These are phyloP conservation scores for Phascolomyces articulosus DNA, from an alignment of 371 early-diverging fungal genomes.

Conservation along the genomic window DNA sequence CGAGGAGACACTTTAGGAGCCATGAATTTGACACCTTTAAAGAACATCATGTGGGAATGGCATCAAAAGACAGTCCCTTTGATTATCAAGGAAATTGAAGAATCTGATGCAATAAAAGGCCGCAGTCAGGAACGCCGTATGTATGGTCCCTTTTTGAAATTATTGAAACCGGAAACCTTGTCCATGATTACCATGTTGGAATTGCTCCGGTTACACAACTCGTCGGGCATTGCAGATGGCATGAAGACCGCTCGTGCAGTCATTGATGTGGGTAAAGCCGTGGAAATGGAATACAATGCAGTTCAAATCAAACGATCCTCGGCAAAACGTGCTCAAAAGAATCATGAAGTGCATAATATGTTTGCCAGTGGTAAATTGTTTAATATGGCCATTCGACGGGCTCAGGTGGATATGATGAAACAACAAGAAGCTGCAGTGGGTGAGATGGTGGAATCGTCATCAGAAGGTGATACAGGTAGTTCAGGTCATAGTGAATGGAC, in stretches of 20 bases:
- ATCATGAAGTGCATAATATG: constrained; percentile 59
- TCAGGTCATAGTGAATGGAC: constrained; percentile 54
- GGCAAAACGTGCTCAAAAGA: constrained; percentile 25
- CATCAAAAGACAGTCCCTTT: constrained; percentile 68
- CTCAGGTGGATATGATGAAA: constrained; percentile 60
- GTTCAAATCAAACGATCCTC: constrained; percentile 65
- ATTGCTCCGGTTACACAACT: constrained; percentile 68
- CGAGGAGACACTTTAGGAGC: constrained; percentile 62
- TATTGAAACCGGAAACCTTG: constrained; percentile 77
- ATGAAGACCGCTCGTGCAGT: constrained; percentile 69
- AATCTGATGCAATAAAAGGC: constrained; percentile 37
- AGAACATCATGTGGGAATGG: constrained; percentile 76
- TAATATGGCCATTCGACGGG: constrained; percentile 77
- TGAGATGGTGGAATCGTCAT: constrained; percentile 14
- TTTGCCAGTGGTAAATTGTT: constrained; percentile 77
- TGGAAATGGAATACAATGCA: constrained; percentile 87
- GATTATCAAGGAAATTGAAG: constrained; percentile 67
- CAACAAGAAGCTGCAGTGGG: constrained; percentile 34
- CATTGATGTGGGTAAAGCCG: constrained; percentile 72
- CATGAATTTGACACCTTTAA: constrained; percentile 56
- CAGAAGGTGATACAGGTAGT: constrained; percentile 35
- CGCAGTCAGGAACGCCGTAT: constrained; percentile 41
- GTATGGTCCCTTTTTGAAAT: constrained; percentile 76
- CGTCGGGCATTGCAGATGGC: constrained; percentile 63
- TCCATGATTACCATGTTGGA: constrained; percentile 88